Conservation (phyloP, 2,329 filamentous ascomycete genomes). For the Calonectria crousiana region DNA sequence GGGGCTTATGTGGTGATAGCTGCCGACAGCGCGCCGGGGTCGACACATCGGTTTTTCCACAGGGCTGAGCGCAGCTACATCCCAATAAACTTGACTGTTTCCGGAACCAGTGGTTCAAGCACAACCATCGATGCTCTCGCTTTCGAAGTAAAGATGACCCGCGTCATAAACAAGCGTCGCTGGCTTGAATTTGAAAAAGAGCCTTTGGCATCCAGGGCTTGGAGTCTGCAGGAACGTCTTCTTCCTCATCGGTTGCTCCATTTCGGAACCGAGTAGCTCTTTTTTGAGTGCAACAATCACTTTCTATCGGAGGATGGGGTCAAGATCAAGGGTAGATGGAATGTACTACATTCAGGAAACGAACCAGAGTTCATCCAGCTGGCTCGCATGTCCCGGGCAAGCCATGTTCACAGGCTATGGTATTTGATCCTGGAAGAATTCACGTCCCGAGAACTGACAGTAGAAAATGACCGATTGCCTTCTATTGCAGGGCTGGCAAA, state of each 20-base stretch:
- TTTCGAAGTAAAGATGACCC: background rate
- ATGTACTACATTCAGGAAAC: background rate
- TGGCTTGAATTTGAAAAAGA: background rate
- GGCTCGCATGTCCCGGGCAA: background rate
- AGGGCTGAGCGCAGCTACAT: background rate
- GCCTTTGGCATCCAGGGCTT: constrained; percentile 21
- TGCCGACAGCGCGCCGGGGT: background rate
- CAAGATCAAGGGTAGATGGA: constrained; percentile 5
- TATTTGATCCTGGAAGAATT: constrained; percentile 13
- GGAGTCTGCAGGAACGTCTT: constrained; percentile 27
- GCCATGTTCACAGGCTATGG: background rate
- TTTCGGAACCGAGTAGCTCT: constrained; percentile 21
- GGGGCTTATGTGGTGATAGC: constrained; percentile 22
- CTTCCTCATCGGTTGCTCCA: constrained; percentile 18
- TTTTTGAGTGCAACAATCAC: constrained; percentile 27
- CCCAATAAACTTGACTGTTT: background rate
- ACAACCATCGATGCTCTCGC: background rate
- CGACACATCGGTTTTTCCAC: background rate
- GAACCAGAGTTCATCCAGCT: background rate
- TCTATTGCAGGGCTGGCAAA: constrained; percentile 8
- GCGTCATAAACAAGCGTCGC: background rate
- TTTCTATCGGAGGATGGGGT: constrained; percentile 23
- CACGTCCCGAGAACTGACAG: background rate
- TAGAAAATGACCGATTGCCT: constrained; percentile 3
- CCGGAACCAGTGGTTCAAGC: background rate